Evolutionary conservation across 2,329 filamentous ascomycete species (phyloP).

Genomic region (Aspergillus sp.): DNA sequence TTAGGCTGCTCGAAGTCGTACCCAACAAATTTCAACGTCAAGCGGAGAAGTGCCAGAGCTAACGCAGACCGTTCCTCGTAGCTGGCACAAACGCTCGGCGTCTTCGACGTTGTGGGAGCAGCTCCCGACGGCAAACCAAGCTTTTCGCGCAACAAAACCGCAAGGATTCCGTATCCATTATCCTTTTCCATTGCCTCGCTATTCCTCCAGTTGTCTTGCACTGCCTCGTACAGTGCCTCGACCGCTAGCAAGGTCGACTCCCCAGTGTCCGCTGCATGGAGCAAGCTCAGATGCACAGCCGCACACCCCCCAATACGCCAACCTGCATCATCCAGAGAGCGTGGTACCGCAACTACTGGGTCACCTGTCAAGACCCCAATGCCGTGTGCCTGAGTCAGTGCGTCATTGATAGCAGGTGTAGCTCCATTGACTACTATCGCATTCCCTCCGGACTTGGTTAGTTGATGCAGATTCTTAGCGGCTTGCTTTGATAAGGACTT

Average conservation of each 20-base stretch:
- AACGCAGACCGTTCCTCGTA: slow-evolving; percentile 54
- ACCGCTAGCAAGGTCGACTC: slow-evolving; percentile 75
- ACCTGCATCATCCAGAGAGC: slow-evolving; percentile 83
- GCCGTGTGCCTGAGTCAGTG: slow-evolving; percentile 77
- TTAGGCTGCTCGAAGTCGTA: slow-evolving; percentile 78
- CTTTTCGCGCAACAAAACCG: slow-evolving; percentile 80
- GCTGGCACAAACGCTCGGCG: slow-evolving; percentile 37
- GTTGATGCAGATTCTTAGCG: slow-evolving; percentile 65
- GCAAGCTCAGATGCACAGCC: slow-evolving; percentile 77
- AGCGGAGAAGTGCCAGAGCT: slow-evolving; percentile 65
- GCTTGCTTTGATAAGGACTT: slow-evolving; percentile 74
- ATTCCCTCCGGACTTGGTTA: slow-evolving; percentile 72
- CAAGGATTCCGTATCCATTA: slow-evolving; percentile 87
- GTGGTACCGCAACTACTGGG: slow-evolving; percentile 77
- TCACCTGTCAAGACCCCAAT: slow-evolving; percentile 80
- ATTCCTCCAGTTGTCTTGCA: slow-evolving; percentile 92
- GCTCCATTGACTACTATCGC: slow-evolving; percentile 86
- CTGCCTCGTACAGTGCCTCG: slow-evolving; percentile 80
- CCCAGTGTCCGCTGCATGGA: slow-evolving; percentile 72
- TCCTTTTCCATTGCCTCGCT: slow-evolving; percentile 98
- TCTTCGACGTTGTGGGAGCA: slow-evolving; percentile 45
- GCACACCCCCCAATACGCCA: slow-evolving; percentile 94
- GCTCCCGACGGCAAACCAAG: slow-evolving; percentile 48
- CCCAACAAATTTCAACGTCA: slow-evolving; percentile 83
- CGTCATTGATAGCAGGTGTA: slow-evolving; percentile 83